Base-by-base conservation (phyloP, 2,329 filamentous ascomycete species). In the Aspergillus quadricinctus region DNA sequence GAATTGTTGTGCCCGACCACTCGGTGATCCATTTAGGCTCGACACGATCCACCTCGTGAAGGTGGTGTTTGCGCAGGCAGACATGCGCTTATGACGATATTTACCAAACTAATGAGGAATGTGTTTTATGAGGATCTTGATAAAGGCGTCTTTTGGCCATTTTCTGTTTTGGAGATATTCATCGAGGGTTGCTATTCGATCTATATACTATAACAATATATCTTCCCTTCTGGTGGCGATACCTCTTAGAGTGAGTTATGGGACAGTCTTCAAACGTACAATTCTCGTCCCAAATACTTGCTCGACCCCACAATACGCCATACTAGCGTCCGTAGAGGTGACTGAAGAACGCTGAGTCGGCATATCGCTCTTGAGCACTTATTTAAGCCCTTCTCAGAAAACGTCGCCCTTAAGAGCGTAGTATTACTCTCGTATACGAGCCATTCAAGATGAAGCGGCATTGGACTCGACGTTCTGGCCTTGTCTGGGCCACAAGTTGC, bases 1-100 rank as follows among this genome's bases (percentile, higher is more conserved):
- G 61, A 67, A 17, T 53, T 72, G 23, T 51, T 67, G 29, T 31
- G 27, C n/a, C 50, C 40, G 45, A 14, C 43, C 23, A 5, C 43
- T 25, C 9, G 43, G 5, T 46, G 43, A 46, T 17, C 1, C 17
- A 21, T 21, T 9, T 21, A 21, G n/a, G 40, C 21, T 43, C 21
- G n/a, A 21, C 21, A 23, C 10, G 23, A 46, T 25, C 43, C 2
- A 25, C 10, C 43, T 25, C 21, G 3, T 14, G 43, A 27, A 21
- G 2, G 40, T 17, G 43, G 43, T 46, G 11, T 46, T 3, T 46
- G 43, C 43, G 43, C 43, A 14, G 43, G 43, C 31, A 43, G 3
- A 19, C n/a, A 25, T 23, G 2, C 43, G 21, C 11, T 14, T 14
- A 46, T 23, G 14, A 23, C 11, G 11, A 25, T 27, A 6, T 17